phyloP scores from a whole-genome alignment of 192 early-diverging fungal species.

The Podila horticola region DNA sequence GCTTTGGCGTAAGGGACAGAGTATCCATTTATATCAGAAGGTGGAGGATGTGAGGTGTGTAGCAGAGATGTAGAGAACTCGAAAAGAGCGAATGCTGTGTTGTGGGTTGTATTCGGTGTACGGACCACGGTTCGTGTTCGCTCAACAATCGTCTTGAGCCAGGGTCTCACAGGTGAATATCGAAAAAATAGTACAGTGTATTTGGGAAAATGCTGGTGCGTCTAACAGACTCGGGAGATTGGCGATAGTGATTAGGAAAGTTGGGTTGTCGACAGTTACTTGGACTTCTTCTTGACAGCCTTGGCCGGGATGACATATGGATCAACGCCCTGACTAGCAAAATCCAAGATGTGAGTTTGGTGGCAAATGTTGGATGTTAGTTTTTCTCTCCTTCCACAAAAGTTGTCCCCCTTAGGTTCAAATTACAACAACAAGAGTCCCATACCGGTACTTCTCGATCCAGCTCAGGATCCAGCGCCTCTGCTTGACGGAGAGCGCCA shows the following conservation, averaged over 20 bases:
- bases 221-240: neutral
- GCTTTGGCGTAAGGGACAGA: no score
- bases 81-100: no score
- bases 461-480: slow-evolving; percentile 64
- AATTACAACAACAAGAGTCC: no score
- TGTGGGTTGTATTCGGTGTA: no score
- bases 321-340: slow-evolving; percentile 57
- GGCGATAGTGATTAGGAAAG: neutral
- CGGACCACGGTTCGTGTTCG: no score
- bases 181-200: slow-evolving; percentile 12
- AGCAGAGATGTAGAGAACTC: no score
- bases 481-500: slow-evolving; percentile 68
- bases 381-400: no score
- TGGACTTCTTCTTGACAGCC: slow-evolving; percentile 45
- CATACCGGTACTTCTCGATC: slow-evolving; percentile 50
- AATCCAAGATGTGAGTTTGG: neutral
- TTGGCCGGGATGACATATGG: slow-evolving; percentile 59
- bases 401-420: neutral
- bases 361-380: no score
- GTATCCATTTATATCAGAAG: no score
- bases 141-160: no score
- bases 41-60: no score
- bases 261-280: slow-evolving; percentile 16
- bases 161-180: neutral
- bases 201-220: neutral